phyloP scores from a whole-genome alignment of 139 green algal genomes.

The Ettlia oleoabundans region DNA sequence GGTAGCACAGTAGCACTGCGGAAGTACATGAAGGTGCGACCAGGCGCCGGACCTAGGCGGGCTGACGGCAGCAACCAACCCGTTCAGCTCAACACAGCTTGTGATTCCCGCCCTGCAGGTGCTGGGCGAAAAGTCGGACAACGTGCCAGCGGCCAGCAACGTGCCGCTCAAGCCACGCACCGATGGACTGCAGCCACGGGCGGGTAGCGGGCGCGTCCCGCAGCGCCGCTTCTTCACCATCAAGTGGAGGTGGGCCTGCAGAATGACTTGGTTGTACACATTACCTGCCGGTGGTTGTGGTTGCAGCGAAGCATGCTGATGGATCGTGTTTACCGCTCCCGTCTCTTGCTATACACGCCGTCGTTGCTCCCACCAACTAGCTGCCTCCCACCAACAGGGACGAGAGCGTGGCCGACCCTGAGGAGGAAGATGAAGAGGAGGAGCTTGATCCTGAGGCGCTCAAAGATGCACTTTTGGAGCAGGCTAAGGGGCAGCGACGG shows the following conservation, averaged over 20 bases:
- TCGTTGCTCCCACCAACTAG: too few species aligned
- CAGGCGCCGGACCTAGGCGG: not conserved
- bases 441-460: slow-evolving; percentile 37
- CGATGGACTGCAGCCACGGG: slow-evolving; percentile 2
- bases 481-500: slow-evolving; percentile 31
- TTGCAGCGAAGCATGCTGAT: not conserved
- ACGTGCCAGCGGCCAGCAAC: slow-evolving; percentile 3
- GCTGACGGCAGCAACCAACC: not conserved
- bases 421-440: not conserved
- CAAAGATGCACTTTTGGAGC: slow-evolving; percentile 45
- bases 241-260: slow-evolving; percentile 17
- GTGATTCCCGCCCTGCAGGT: not conserved
- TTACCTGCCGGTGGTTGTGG: too few species aligned
- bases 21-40: slow-evolving; percentile 34
- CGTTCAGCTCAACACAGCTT: not conserved
- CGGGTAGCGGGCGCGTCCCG: slow-evolving; percentile 13
- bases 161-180: slow-evolving; percentile 17
- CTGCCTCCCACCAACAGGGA: too few species aligned
- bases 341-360: too few species aligned
- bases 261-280: not conserved
- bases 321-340: too few species aligned
- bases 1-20: slow-evolving; percentile 22
- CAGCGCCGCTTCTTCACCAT: slow-evolving; percentile 28
- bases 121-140: slow-evolving; percentile 1
- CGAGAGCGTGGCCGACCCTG: not conserved